Base-by-base conservation (phyloP, 768 basidiomycete species). In the Tylopilus subfusipes region DNA sequence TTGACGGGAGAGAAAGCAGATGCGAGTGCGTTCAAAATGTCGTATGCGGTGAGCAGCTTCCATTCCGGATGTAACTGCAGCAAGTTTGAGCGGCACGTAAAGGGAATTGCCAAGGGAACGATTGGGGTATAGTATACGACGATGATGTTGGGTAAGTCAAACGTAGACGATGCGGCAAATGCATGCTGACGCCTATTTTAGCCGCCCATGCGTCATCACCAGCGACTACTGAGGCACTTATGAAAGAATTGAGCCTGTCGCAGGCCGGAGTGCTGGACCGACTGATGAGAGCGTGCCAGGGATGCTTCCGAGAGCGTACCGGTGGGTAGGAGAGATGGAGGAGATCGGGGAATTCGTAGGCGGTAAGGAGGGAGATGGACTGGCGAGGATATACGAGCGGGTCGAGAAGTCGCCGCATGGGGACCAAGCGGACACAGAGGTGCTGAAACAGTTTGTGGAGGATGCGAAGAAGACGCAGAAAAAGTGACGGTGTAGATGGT, bases 21-120 rank as follows among this genome's bases (percentile, higher is more conserved):
- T 57, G 83, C 82, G 2, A 84, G 82, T 56, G 82, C 81, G 6
- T 63, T 84, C 55, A 85, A 85, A 68, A 82, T 83, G 82, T 80
- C 82, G 19, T 82, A 85, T 67, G 80, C 79, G 46, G 82, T 83
- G 50, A 63, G 78, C 69, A n/a, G 45, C n/a, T n/a, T 22, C 39
- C 36, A 25, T 49, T 50, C 36, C 3, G 14, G 16, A 46, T 40
- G 31, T 47, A 4, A 33, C 18, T 19, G 19, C 22, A 36, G 24
- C 27, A 25, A 34, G 29, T 19, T 42, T 59, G 46, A 49, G 34
- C 13, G 14, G n/a, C 5, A 44, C 27, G 14, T 42, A 33, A 58
- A 83, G 80, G 83, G 82, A 9, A 81, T 85, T 42, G 69, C 72
- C 25, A 86, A 85, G 62, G 82, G 82, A 19, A 69, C 75, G 14